Evolutionary conservation across 306 rosid genomes (phyloP).

Genomic region (Corylus avellana): DNA sequence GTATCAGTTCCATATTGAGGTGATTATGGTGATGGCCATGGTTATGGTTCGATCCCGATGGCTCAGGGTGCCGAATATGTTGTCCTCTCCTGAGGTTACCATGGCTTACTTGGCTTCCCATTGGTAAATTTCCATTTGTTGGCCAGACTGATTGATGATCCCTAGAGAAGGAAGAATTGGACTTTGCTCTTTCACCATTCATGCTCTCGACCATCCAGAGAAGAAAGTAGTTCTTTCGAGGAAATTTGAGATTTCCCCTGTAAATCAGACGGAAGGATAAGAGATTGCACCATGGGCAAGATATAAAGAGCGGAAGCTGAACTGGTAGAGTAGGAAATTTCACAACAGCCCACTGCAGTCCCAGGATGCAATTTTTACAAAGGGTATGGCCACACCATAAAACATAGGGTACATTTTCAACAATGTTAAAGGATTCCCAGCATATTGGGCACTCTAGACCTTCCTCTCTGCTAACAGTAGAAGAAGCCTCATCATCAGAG

Average conservation of each 20-base stretch:
- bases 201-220: slow-evolving; percentile 99
- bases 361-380: slow-evolving; percentile 92
- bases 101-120: slow-evolving; percentile 48
- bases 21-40: slow-evolving; percentile 34
- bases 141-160: slow-evolving; percentile 62
- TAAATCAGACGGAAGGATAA: slow-evolving; percentile 86
- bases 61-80: slow-evolving; percentile 46
- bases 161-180: slow-evolving; percentile 52
- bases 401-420: slow-evolving; percentile 95
- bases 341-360: slow-evolving; percentile 93
- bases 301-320: slow-evolving; percentile 94
- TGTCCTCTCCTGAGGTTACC: slow-evolving; percentile 63
- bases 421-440: slow-evolving; percentile 95
- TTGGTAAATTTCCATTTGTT: slow-evolving; percentile 44
- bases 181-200: slow-evolving; percentile 81
- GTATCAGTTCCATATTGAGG: slow-evolving; percentile 57
- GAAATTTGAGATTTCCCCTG: slow-evolving; percentile 76
- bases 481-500: slow-evolving; percentile 86
- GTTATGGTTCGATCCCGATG: slow-evolving; percentile 34
- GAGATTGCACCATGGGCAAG: slow-evolving; percentile 98
- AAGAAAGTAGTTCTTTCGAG: slow-evolving; percentile 94
- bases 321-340: slow-evolving; percentile 89
- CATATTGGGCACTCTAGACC: slow-evolving; percentile 95
- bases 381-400: slow-evolving; percentile 99
- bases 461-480: slow-evolving; percentile 79